Evolutionary conservation across 768 basidiomycete genomes (phyloP), one percentile per base, ranked within the genome.

Genomic region (Agrocybe praecox): DNA sequence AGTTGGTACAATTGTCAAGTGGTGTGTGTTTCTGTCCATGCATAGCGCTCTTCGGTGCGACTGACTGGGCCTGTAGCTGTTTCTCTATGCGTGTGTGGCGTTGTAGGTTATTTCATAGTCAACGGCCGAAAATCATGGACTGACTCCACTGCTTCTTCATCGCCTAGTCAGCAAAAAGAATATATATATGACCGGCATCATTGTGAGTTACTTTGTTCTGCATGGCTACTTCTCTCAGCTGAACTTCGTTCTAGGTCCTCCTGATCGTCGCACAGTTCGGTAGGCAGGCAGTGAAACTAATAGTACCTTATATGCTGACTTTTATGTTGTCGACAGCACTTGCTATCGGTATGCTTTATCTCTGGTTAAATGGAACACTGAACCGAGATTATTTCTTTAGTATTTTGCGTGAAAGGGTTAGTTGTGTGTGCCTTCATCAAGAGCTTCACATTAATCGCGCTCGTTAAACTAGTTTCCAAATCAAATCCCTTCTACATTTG

Each of bases 81-180:
- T 87, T 85, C 56, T 75, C 82, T 1, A 72, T 86, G 69, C 81
- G 85, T 14, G 85, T 87, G 12, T 87, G 84, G 84, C 70, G 84
- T 68, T 87, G 85, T 86, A 67, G 61, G 72, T 47, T 17, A n/a
- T 56, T 8, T 10, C 36, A 18, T 34, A 32, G 11, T 29, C 26
- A 6, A 51, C 36, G n/a, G 14, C 24, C 26, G 2, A 22, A 23
- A 11, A 52, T 50, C 15, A 21, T 18, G 43, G 49, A 44, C 29
- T 60, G 15, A 61, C 29, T 24, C 52, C 36, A 6, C 6, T 5
- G 4, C 5, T 15, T 47, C 15, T 17, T 56, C 50, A 19, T 47
- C 22, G 10, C 52, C 26, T 57, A 87, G 85, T 87, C 63, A 86
- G 85, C 70, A 73, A 82, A 42, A 71, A 72, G 29, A 86, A 86